Base-by-base conservation (phyloP, 2,329 filamentous ascomycete species). In the Amylocarpus encephaloides region DNA sequence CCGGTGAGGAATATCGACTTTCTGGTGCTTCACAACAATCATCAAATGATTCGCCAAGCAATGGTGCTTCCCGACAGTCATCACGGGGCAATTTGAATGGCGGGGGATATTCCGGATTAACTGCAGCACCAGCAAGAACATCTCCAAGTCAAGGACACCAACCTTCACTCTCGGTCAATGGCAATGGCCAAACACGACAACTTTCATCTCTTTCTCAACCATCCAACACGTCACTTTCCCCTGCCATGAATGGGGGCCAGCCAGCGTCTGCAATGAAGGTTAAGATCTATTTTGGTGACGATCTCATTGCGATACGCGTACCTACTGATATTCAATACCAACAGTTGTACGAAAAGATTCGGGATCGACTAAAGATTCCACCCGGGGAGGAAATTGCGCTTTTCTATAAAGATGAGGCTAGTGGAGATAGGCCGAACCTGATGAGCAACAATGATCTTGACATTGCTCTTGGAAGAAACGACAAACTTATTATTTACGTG, bases 261-360 rank as follows among this genome's bases (percentile, higher is more conserved):
- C 58, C 57, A 46, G 34, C 59, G 41, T 71, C 76, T 6, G 78
- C 81, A 3, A 85, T 96, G 73, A 97, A 96, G 69, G 87, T 97
- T 66, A 97, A 97, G 71, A 85, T 96, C 48, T 93, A 88, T 72
- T 96, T 89, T 72, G 87, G 92, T 58, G 86, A 91, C 53, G 92
- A 96, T 59, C 81, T 94, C 50, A 92, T 96, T 59, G 87, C 93
- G 40, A 90, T 98, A 62, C 84, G 91, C 32, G 88, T 97, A 49
- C 86, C 92, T 0, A 78, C 79, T 1, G 86, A 94, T 48, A 89
- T 94, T 61, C 78, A 78, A 48, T 93, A 85, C 67, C 74, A 79
- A 47, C 85, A 89, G 54, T 76, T 98, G 7, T 85, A 85, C 60
- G 85, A 90, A 58, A 95, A 93, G 70, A 82, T 97, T 52, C 79